Evolutionary conservation across 345 rosid species (phyloP).

Genomic region (Angophora floribunda): DNA sequence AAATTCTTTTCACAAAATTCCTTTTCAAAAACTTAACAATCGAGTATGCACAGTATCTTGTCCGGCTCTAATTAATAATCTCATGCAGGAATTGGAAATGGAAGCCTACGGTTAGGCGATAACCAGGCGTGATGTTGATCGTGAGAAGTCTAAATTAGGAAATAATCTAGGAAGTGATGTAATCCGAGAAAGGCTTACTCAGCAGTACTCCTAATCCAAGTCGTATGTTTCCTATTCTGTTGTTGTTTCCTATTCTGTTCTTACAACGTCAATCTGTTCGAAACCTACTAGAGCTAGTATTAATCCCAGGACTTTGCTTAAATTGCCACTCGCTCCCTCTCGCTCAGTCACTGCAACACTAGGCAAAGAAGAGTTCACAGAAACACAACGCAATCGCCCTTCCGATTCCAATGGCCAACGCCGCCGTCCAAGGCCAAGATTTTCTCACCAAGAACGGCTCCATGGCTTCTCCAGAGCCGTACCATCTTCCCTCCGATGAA

Average conservation of each 20-base stretch:
- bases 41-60: not conserved
- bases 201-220: not conserved
- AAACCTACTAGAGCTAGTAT: not conserved
- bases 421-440: not conserved
- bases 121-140: not conserved
- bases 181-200: fast-evolving
- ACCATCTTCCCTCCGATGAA: not conserved
- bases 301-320: not conserved
- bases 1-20: not conserved
- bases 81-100: not conserved
- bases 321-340: not conserved
- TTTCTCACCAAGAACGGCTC: not conserved
- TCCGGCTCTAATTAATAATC: not conserved
- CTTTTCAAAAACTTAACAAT: not conserved
- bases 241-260: not conserved
- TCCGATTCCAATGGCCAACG: not conserved
- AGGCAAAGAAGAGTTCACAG: not conserved
- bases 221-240: not conserved
- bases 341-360: not conserved
- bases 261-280: not conserved
- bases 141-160: not conserved
- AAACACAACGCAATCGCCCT: not conserved
- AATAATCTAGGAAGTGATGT: not conserved
- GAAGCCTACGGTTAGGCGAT: not conserved
- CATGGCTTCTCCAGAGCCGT: not conserved